Conservation (phyloP, 495 filamentous ascomycete species). For the Neurospora intermedia region DNA sequence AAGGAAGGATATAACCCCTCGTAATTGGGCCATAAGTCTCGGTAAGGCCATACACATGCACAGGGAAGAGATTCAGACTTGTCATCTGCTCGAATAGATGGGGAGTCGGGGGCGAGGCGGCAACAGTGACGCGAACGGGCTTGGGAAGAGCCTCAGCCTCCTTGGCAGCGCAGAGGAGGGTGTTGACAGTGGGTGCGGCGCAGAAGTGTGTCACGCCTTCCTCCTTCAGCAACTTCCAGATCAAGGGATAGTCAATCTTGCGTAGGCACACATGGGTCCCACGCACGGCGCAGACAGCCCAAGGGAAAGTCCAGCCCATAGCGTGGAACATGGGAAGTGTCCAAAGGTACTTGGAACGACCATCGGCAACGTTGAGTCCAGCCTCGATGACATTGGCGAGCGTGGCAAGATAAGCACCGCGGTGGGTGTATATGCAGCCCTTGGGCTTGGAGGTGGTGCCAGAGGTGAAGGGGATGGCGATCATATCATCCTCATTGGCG, state of each 20-base stretch:
- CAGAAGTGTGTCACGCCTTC: conserved; percentile 90
- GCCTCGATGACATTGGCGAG: conserved; percentile 83
- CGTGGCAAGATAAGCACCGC: conserved; percentile 75
- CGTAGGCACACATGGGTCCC: conserved; percentile 92
- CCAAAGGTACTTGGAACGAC: conserved; percentile 77
- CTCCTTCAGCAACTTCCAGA: conserved; percentile 77
- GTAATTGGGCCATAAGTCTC: conserved; percentile 97
- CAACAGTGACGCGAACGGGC: conserved; percentile 81
- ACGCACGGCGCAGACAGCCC: conserved; percentile 82
- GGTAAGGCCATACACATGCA: conserved; percentile 91
- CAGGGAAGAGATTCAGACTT: conserved; percentile 72
- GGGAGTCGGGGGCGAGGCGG: conserved; percentile 78
- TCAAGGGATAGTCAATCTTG: conserved; percentile 88
- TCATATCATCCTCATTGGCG: conserved; percentile 62
- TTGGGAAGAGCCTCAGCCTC: conserved; percentile 58
- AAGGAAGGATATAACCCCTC: conserved; percentile 76
- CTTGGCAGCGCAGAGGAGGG: conserved; percentile 66
- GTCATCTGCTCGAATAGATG: conserved; percentile 88
- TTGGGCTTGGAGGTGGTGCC: conserved; percentile 90
- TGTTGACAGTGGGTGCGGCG: conserved; percentile 94
- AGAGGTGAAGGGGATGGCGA: conserved; percentile 79
- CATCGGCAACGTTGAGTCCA: conserved; percentile 58
- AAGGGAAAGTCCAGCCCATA: conserved; percentile 78
- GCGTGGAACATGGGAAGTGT: conserved; percentile 93
- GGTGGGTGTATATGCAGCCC: conserved; percentile 86